Evolutionary conservation across 2,329 filamentous ascomycete species (phyloP), one percentile per base, ranked within the genome.

Genomic region (Scedosporium dehoogii): DNA sequence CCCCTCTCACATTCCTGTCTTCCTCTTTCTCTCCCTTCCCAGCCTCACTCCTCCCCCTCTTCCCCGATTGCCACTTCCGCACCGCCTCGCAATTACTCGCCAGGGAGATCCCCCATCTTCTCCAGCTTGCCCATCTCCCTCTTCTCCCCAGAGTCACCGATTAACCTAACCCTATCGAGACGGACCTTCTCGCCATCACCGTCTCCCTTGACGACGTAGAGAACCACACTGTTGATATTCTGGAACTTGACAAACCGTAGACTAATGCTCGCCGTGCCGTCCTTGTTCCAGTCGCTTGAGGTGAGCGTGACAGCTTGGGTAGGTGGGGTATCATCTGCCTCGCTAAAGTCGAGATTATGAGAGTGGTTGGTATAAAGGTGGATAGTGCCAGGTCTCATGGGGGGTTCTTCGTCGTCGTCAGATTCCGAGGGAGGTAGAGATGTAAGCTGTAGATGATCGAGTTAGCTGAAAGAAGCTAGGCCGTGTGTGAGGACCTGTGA

Each of bases 201-300:
- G 62, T 93, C 90, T 2, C 92, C 92, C 72, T 96, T 88, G 61
- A 90, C 89, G 41, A 99, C 87, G 73, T 97, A 99, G 10, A 99
- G 69, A 18, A 96, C 88, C 69, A 99, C 72, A 65, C 87, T 94
- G 64, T 86, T 89, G 61, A 97, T 89, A 71, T 92, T 96, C 77
- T 97, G 94, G 80, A 97, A 99, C 78, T 97, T 97, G 76, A 99
- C 94, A 71, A 93, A 97, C 14, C 92, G 89, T 69, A 97, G 77
- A 55, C 82, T 76, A 61, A 93, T 77, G 69, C 81, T 89, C 14
- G 85, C 88, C 7, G 90, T 93, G 60, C 86, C 88, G 14, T 90
- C 85, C 55, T 81, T 79, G 73, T 92, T 90, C 93, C 94, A 99
- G 70, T 96, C 91, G 60, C 83, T 81, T 56, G 86, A 79, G 65